These are phyloP conservation scores for Zygosaccharomyces sapae DNA, from an alignment of 1,139 yeast species.

Conservation along the genomic window DNA sequence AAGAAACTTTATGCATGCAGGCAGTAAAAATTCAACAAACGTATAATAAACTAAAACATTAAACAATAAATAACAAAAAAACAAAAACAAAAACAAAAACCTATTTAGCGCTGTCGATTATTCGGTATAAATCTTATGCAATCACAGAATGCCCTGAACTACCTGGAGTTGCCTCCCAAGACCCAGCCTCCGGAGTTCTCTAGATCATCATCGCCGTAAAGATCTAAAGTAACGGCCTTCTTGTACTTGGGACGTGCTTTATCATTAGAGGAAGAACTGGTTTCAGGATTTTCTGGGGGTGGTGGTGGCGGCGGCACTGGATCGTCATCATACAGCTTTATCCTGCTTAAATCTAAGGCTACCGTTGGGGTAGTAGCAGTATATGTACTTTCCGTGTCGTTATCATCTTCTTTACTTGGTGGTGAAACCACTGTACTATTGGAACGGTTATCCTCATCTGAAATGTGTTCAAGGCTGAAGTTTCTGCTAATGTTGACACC, in stretches of 20 bases:
- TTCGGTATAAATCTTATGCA: not conserved
- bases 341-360: conserved; percentile 2
- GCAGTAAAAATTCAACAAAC: not conserved
- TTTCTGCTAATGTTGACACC: conserved; percentile 10
- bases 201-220: conserved; percentile 29
- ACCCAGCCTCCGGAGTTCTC: conserved; percentile 29
- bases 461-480: conserved; percentile 14
- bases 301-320: not conserved
- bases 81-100: not conserved
- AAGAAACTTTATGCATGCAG: not conserved
- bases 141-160: not conserved
- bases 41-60: not conserved
- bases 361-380: conserved; percentile 3
- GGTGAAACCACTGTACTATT: conserved; percentile 14
- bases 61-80: not conserved
- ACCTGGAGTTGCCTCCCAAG: conserved; percentile 27
- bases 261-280: conserved; percentile 6
- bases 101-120: not conserved
- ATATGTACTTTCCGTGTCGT: conserved; percentile 6
- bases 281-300: conserved; percentile 1
- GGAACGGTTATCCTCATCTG: conserved; percentile 18
- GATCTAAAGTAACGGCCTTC: conserved; percentile 29
- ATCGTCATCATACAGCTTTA: conserved; percentile 21
- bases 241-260: conserved; percentile 20
- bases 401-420: conserved; percentile 2